A percentile compares a stretch with the other conserved stretches of the same genome.
Evolutionary conservation across 1,284 basidiomycete genomes (phyloP).

Genomic region (Malassezia nana): DNA sequence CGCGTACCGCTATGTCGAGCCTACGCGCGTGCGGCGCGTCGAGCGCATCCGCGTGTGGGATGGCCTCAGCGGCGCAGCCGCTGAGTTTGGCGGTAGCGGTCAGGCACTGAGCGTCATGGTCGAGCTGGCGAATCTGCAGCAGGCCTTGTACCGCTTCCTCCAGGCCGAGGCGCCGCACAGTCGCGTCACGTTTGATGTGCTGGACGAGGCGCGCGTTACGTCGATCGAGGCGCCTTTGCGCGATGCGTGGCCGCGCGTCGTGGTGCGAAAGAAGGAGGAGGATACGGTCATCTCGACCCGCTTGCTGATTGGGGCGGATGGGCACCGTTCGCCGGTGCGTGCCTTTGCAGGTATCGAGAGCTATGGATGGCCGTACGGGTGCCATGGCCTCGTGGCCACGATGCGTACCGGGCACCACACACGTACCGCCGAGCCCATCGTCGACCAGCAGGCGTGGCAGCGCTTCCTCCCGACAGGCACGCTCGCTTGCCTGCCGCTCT

Average conservation of each 20-base stretch:
- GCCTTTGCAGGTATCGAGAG: slow-evolving; percentile 74
- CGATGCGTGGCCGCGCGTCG: slow-evolving; percentile 29
- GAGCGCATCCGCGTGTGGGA: slow-evolving; percentile 44
- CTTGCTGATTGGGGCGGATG: slow-evolving; percentile 80
- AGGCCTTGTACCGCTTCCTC: slow-evolving; percentile 38
- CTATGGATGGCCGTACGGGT: slow-evolving; percentile 83
- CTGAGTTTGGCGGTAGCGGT: slow-evolving; percentile 33
- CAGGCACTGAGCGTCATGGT: slow-evolving; percentile 38
- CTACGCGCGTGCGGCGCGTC: slow-evolving; percentile 28
- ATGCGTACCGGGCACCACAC: slow-evolving; percentile 50
- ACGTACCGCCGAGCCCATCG: slow-evolving; percentile 22
- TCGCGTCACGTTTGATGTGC: slow-evolving; percentile 53
- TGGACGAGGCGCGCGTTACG: slow-evolving; percentile 62
- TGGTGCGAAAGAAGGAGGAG: not conserved
- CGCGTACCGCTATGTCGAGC: slow-evolving; percentile 26
- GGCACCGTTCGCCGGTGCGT: slow-evolving; percentile 85
- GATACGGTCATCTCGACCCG: slow-evolving; percentile 12
- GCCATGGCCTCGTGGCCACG: slow-evolving; percentile 82
- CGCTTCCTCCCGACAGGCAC: slow-evolving; percentile 91
- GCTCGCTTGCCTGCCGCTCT: slow-evolving; percentile 62
- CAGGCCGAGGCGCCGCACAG: slow-evolving; percentile 16
- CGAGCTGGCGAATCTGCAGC: slow-evolving; percentile 42
- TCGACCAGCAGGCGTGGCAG: slow-evolving; percentile 66
- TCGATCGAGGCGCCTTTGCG: slow-evolving; percentile 53
- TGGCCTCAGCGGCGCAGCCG: slow-evolving; percentile 36